These are phyloP conservation scores for Pichia pseudocactophila DNA, from an alignment of 805 yeast genomes.

Conservation along the genomic window DNA sequence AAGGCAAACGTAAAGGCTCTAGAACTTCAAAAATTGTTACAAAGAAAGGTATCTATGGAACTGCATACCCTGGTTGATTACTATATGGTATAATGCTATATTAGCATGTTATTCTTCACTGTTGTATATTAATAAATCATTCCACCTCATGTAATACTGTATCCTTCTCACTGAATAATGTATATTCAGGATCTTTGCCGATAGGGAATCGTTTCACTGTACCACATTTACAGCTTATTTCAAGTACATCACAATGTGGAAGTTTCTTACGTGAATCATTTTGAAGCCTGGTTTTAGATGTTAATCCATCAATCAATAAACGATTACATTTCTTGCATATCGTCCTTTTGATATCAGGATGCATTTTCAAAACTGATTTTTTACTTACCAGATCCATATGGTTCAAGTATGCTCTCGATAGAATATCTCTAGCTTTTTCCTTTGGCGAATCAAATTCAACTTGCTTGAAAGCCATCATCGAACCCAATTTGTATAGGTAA, in stretches of 20 bases:
- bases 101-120: neutral
- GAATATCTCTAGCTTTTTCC: slow-evolving; percentile 23
- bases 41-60: slow-evolving; percentile 4
- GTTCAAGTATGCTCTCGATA: slow-evolving; percentile 49
- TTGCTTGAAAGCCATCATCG: slow-evolving; percentile 25
- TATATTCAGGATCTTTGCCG: slow-evolving; percentile 45
- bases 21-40: neutral
- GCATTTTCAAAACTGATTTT: slow-evolving; percentile 54
- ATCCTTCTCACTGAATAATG: slow-evolving; percentile 36
- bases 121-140: neutral
- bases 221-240: slow-evolving; percentile 47
- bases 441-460: neutral
- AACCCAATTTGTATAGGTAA: slow-evolving; percentile 49
- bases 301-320: slow-evolving; percentile 40
- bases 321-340: slow-evolving; percentile 61
- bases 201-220: slow-evolving; percentile 48
- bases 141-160: slow-evolving; percentile 18
- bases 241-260: slow-evolving; percentile 38
- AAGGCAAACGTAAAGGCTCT: neutral
- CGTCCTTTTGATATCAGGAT: slow-evolving; percentile 58
- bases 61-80: neutral
- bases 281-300: slow-evolving; percentile 30
- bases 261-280: slow-evolving; percentile 31
- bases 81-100: neutral
- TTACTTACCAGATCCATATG: slow-evolving; percentile 55